A percentile compares a stretch with the other conserved stretches of the same genome.
Evolutionary conservation across 352 stramenopile species (phyloP).

Genomic region (Pythium sukuiense): DNA sequence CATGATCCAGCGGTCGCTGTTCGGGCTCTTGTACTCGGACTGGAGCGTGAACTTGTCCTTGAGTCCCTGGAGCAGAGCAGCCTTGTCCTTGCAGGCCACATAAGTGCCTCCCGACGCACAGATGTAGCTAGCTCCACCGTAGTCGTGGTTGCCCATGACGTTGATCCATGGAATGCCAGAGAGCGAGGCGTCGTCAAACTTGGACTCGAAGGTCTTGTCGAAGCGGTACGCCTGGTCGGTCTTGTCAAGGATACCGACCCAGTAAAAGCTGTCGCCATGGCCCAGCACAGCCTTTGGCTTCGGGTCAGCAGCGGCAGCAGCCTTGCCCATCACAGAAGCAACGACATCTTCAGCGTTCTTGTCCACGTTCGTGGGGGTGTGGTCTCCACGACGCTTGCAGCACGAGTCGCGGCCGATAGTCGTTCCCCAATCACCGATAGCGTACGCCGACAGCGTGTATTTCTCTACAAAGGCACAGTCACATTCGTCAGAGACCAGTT

Average conservation of each 20-base stretch:
- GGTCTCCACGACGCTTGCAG: slow-evolving; percentile 52
- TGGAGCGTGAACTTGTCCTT: slow-evolving; percentile 78
- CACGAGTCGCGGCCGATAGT: slow-evolving; percentile 69
- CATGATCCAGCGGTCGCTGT: slow-evolving; percentile 82
- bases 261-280: slow-evolving; percentile 85
- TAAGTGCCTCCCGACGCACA: slow-evolving; percentile 48
- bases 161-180: slow-evolving; percentile 80
- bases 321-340: slow-evolving; percentile 49
- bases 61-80: slow-evolving; percentile 43
- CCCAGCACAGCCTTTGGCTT: slow-evolving; percentile 61
- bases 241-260: slow-evolving; percentile 57
- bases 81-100: slow-evolving; percentile 44
- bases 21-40: slow-evolving; percentile 74
- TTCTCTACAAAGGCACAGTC: slow-evolving; percentile 26
- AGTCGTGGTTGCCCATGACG: slow-evolving; percentile 87
- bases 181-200: slow-evolving; percentile 52
- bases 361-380: slow-evolving; percentile 53
- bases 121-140: slow-evolving; percentile 77
- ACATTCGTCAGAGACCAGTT: slow-evolving; percentile 2
- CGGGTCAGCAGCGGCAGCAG: slow-evolving; percentile 30
- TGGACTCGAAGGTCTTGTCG: slow-evolving; percentile 77
- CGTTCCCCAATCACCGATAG: slow-evolving; percentile 77
- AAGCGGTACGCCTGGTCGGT: slow-evolving; percentile 70
- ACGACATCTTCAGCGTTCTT: slow-evolving; percentile 77
- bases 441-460: slow-evolving; percentile 55